A percentile compares a stretch with the other conserved stretches of the same genome.
These are phyloP conservation scores for Hypoxylon sp. DNA, from an alignment of 2,329 filamentous ascomycete genomes.

Conservation along the genomic window DNA sequence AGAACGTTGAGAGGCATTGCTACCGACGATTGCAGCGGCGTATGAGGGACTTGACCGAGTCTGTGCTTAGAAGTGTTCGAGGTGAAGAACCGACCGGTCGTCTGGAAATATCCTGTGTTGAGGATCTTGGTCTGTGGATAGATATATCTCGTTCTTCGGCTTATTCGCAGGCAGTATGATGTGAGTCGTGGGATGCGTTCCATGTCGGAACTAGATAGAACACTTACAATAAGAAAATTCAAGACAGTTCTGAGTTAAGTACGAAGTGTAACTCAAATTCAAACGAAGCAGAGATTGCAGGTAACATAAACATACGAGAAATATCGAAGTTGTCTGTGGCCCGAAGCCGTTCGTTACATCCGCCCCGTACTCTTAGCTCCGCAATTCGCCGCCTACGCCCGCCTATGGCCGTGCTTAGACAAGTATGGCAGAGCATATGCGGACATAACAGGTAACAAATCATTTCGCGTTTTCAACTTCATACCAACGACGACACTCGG, in stretches of 20 bases:
- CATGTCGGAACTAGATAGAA: not conserved
- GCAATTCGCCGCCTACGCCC: not conserved
- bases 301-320: not conserved
- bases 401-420: not conserved
- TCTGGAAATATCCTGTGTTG: not conserved
- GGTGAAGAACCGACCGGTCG: constrained; percentile 2
- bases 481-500: not conserved
- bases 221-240: not conserved
- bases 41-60: not conserved
- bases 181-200: not conserved
- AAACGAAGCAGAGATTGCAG: not conserved
- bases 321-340: not conserved
- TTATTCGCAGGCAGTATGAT: not conserved
- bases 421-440: not conserved
- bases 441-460: not conserved
- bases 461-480: no score
- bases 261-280: no score
- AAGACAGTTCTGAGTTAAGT: not conserved
- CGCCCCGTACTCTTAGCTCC: not conserved
- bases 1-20: constrained; percentile 56
- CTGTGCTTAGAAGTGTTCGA: not conserved
- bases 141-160: constrained; percentile 2
- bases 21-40: constrained; percentile 16
- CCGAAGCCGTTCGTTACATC: not conserved
- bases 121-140: not conserved